Evolutionary conservation across 352 stramenopile species (phyloP).

Genomic region (Phytophthora citrophthora): DNA sequence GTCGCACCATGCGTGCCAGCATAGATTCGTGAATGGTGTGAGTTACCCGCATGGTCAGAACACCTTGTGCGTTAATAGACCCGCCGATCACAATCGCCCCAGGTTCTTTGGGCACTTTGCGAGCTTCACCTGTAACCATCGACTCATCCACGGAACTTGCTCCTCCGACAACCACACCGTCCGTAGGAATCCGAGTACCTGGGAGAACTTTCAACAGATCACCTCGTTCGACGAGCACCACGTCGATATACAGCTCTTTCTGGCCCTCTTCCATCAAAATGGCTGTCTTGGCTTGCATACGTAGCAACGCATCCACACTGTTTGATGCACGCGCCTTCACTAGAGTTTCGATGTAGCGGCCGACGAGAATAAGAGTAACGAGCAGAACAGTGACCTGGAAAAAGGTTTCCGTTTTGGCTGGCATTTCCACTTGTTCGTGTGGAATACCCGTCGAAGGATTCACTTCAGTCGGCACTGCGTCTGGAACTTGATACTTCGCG

Average conservation of each 20-base stretch:
- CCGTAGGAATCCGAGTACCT: slow-evolving; percentile 71
- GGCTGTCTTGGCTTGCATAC: slow-evolving; percentile 85
- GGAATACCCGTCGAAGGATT: slow-evolving; percentile 13
- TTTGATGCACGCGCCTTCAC: slow-evolving; percentile 75
- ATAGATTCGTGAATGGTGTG: slow-evolving; percentile 81
- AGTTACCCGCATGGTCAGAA: slow-evolving; percentile 71
- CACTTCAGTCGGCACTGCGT: slow-evolving; percentile 8
- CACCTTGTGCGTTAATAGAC: slow-evolving; percentile 74
- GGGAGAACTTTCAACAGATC: slow-evolving; percentile 77
- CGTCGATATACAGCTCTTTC: slow-evolving; percentile 78
- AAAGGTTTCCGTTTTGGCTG: slow-evolving; percentile 59
- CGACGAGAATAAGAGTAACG: slow-evolving; percentile 76
- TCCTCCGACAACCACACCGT: slow-evolving; percentile 72
- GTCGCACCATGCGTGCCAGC: slow-evolving; percentile 72
- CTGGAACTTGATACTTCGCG: neutral
- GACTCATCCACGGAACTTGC: slow-evolving; percentile 77
- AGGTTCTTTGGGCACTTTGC: slow-evolving; percentile 68
- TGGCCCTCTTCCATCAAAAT: slow-evolving; percentile 79
- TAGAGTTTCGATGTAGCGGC: slow-evolving; percentile 76
- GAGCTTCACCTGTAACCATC: slow-evolving; percentile 77
- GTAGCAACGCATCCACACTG: slow-evolving; percentile 68
- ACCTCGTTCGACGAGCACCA: slow-evolving; percentile 74
- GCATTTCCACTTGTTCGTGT: slow-evolving; percentile 11
- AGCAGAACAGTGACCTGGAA: slow-evolving; percentile 78
- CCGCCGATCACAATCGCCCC: slow-evolving; percentile 71